phyloP scores from a whole-genome alignment of 176 grass and related monocot species.

The Leersia perrieri region DNA sequence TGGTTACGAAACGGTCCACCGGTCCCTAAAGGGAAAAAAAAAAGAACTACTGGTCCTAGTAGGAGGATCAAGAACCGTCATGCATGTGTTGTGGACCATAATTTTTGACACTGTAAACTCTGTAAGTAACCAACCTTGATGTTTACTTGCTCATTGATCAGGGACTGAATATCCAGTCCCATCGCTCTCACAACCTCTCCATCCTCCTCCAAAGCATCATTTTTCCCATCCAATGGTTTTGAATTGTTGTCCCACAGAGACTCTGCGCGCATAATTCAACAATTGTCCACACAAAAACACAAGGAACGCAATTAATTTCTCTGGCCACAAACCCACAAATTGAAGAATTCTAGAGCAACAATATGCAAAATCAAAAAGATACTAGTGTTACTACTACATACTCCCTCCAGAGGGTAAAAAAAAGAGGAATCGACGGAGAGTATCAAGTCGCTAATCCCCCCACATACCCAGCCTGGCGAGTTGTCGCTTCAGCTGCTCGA shows the following conservation, averaged over 20 bases:
- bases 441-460: background rate
- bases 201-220: slow-evolving; percentile 21
- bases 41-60: background rate
- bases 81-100: background rate
- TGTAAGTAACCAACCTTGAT: slow-evolving; percentile 20
- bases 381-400: no score
- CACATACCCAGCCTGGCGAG: slow-evolving; percentile 39
- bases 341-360: no score
- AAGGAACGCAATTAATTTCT: background rate
- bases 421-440: background rate
- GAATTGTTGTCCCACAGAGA: slow-evolving; percentile 25
- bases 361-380: no score
- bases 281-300: background rate
- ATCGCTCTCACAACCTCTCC: slow-evolving; percentile 25
- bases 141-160: slow-evolving; percentile 40
- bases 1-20: background rate
- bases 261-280: slow-evolving; percentile 19
- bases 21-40: background rate
- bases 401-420: no score
- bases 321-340: background rate
- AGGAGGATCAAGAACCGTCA: background rate
- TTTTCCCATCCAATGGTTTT: slow-evolving; percentile 13
- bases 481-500: slow-evolving; percentile 46
- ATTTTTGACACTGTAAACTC: background rate
- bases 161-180: slow-evolving; percentile 42